Percentiles rank a stretch among this genome's conserved stretches.
These are phyloP conservation scores for Pseudonitzschia delicatissima DNA, from an alignment of 108 stramenopile genomes.

Conservation along the genomic window DNA sequence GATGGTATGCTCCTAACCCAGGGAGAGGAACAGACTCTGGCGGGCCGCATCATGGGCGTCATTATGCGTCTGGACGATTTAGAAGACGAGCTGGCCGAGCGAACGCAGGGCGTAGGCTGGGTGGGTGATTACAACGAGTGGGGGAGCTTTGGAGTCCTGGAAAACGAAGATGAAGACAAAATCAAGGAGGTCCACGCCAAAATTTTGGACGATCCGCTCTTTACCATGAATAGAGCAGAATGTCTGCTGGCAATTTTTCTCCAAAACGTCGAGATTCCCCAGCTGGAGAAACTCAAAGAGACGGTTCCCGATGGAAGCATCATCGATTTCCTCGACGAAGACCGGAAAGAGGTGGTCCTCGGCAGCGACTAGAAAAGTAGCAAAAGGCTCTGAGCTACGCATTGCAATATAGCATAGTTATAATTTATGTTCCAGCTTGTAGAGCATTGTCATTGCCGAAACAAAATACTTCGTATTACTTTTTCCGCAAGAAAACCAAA, in stretches of 20 bases:
- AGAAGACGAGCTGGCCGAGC: slow-evolving; percentile 38
- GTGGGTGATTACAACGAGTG: slow-evolving; percentile 66
- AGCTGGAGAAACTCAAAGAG: slow-evolving; percentile 45
- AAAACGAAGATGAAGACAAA: slow-evolving; percentile 32
- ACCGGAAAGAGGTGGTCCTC: slow-evolving; percentile 61
- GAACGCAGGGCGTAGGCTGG: slow-evolving; percentile 37
- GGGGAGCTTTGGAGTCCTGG: slow-evolving; percentile 60
- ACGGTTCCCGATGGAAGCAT: slow-evolving; percentile 57
- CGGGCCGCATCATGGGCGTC: slow-evolving; percentile 79
- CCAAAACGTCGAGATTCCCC: slow-evolving; percentile 60
- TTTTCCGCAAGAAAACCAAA: too few relatives aligned
- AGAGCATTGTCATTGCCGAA: too few relatives aligned
- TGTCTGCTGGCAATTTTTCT: slow-evolving; percentile 78
- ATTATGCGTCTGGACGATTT: slow-evolving; percentile 75
- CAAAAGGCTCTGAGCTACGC: background rate
- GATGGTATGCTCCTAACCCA: slow-evolving; percentile 47
- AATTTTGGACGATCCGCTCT: slow-evolving; percentile 65
- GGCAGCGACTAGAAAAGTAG: background rate
- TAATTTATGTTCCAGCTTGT: too few relatives aligned
- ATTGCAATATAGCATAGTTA: too few relatives aligned
- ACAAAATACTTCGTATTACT: too few relatives aligned
- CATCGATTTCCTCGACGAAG: slow-evolving; percentile 78
- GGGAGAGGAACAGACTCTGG: slow-evolving; percentile 66
- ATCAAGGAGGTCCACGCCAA: slow-evolving; percentile 18
- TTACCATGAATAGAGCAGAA: slow-evolving; percentile 76